Percentiles rank a stretch among this genome's conserved stretches.
Conservation (phyloP, 208 protist genomes). For the Polymyxa betae region DNA sequence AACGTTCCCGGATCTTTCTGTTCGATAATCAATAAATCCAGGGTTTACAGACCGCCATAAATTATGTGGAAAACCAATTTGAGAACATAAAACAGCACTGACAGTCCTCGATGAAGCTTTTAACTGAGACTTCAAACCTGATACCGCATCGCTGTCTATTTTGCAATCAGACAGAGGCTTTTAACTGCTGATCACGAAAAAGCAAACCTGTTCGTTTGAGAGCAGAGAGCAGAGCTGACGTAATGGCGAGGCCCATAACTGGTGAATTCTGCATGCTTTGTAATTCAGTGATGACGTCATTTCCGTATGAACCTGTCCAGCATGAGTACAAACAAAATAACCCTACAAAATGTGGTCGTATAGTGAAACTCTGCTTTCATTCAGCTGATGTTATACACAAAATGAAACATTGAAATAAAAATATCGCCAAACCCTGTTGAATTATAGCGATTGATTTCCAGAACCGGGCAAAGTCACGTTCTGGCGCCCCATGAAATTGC, state of each 20-base stretch:
- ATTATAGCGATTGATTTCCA: conserved; percentile 10
- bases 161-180: background rate
- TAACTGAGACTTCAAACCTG: conserved; percentile 18
- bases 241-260: background rate
- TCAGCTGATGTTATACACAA: background rate
- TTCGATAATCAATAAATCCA: background rate
- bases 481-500: background rate
- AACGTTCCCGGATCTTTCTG: conserved; percentile 43
- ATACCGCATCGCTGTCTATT: background rate
- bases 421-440: background rate
- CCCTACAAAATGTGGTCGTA: background rate
- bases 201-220: conserved; percentile 24
- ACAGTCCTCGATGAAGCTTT: conserved; percentile 41
- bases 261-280: background rate
- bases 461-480: background rate
- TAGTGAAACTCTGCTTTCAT: too few relatives aligned
- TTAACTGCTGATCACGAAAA: background rate
- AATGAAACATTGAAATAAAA: background rate
- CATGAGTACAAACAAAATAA: background rate
- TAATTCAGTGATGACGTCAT: background rate
- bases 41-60: background rate
- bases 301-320: background rate
- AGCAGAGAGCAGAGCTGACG: background rate
- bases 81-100: background rate
- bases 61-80: background rate